A percentile compares a stretch with the other conserved stretches of the same genome.
These are phyloP conservation scores for Fonsecaea nubica DNA, from an alignment of 2,329 filamentous ascomycete genomes.

Conservation along the genomic window DNA sequence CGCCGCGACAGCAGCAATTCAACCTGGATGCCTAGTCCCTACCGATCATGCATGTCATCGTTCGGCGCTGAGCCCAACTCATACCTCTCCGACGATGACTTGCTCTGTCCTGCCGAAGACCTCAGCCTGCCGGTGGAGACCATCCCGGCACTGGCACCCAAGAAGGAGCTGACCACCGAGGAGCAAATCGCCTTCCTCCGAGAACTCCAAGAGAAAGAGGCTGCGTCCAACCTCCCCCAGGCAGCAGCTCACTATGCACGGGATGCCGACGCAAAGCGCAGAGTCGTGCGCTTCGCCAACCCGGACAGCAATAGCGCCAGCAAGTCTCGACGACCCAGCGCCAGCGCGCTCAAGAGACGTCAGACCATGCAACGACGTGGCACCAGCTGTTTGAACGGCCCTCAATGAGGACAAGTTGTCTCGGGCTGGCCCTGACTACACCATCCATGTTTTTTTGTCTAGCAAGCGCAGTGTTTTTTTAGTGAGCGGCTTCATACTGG, in stretches of 20 bases:
- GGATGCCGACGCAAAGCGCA: conserved; percentile 29
- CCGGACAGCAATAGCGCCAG: conserved; percentile 17
- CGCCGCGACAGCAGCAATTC: conserved; percentile 39
- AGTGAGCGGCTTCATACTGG: conserved; percentile 6
- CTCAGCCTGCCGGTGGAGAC: conserved; percentile 37
- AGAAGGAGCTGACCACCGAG: conserved; percentile 40
- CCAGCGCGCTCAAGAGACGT: conserved; percentile 27
- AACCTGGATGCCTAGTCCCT: conserved; percentile 39
- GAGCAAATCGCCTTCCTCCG: conserved; percentile 40
- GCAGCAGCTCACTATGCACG: conserved; percentile 16
- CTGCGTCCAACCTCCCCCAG: conserved; percentile 27
- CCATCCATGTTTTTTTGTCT: conserved; percentile 4
- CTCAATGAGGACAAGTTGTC: conserved; percentile 24
- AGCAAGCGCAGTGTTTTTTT: neutral
- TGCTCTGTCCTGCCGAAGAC: conserved; percentile 32
- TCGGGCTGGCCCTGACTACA: conserved; percentile 24
- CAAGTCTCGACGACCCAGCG: conserved; percentile 36
- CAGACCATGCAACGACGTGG: conserved; percentile 26
- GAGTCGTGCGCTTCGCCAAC: conserved; percentile 38
- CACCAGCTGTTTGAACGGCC: conserved; percentile 31
- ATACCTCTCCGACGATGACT: conserved; percentile 41
- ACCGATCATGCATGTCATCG: conserved; percentile 39
- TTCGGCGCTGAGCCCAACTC: conserved; percentile 36
- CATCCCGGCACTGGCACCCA: conserved; percentile 34
- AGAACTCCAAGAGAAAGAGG: conserved; percentile 39